Base-by-base conservation (phyloP, 2,329 filamentous ascomycete genomes). In the Metarhizium guizhouense region DNA sequence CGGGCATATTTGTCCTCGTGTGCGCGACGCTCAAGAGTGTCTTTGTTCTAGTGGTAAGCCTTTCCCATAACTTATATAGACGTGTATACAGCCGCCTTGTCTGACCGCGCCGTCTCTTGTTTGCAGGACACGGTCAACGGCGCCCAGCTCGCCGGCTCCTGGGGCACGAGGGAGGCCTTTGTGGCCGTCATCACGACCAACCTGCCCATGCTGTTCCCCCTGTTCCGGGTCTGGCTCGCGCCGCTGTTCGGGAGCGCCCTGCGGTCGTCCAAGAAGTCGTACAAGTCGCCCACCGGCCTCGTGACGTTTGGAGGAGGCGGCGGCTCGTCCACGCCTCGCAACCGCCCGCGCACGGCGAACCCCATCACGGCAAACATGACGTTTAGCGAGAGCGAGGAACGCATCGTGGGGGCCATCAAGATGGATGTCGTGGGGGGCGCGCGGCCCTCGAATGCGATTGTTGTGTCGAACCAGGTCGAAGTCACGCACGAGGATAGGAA, bases 381-480 rank as follows among this genome's bases (percentile, higher is more conserved):
- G 2, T 71, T 74, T 58, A 75, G 62, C 16, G 71, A 62, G 11
- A 68, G 66, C 43, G 66, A 68, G 64, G 65, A 75, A 64, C 60
- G 68, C 0, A 76, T 77, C 16, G 67, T 78, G n/a, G 68, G 70
- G 3, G 25, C 25, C 29, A 65, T 74, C 4, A 74, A 73, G 57
- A 68, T 76, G 63, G 65, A 75, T 38, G 63, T 67, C 7, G 59
- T 76, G 51, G 66, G 64, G 45, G 55, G 59, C 1, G 62, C 58
- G 38, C 56, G 48, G 6, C 56, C 61, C 0, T 11, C 61, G 0
- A 64, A 61, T 14, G 67, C 67, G 3, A 76, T 76, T 36, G 57
- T 74, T 25, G 70, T 76, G n/a, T 74, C 69, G 0, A 76, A 70
- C 51, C 65, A 74, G 48, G 63, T 76, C 18, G 68, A 73, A 51